phyloP scores from a whole-genome alignment of 768 basidiomycete species.

The Phlebiopsis flavidoalba region DNA sequence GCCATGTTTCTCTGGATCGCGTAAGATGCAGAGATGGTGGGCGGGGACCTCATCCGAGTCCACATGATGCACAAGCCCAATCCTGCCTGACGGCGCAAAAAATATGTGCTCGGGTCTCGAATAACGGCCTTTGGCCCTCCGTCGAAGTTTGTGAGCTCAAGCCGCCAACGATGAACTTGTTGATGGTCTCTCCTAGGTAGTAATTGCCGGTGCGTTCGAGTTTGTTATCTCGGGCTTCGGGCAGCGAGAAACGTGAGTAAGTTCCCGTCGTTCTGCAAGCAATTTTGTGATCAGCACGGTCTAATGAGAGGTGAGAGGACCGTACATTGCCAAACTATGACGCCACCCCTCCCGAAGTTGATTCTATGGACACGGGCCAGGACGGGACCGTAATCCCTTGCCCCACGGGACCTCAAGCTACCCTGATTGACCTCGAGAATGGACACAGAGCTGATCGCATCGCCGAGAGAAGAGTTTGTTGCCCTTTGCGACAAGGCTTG shows the following conservation, averaged over 20 bases:
- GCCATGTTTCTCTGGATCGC: conserved; percentile 72
- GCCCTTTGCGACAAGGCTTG: conserved; percentile 52
- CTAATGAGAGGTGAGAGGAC: conserved; percentile 3
- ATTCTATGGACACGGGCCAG: conserved; percentile 69
- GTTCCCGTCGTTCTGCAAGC: conserved; percentile 56
- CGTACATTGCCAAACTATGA: conserved; percentile 78
- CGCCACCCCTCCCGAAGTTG: conserved; percentile 43
- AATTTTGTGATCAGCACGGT: background rate
- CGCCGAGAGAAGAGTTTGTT: conserved; percentile 65
- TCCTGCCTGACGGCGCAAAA: conserved; percentile 73
- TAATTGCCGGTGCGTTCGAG: conserved; percentile 68
- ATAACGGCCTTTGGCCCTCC: conserved; percentile 31
- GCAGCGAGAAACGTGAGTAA: conserved; percentile 57
- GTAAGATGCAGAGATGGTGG: conserved; percentile 61
- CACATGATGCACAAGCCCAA: conserved; percentile 68
- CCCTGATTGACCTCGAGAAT: conserved; percentile 46
- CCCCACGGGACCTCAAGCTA: conserved; percentile 37
- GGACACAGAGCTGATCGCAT: conserved; percentile 76
- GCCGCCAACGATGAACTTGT: conserved; percentile 70
- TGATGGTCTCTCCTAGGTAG: conserved; percentile 73
- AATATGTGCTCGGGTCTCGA: conserved; percentile 63
- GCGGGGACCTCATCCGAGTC: conserved; percentile 38
- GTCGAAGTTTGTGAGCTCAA: conserved; percentile 37
- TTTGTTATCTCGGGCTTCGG: conserved; percentile 33
- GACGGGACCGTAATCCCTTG: conserved; percentile 70